A percentile compares a stretch with the other conserved stretches of the same genome.
Evolutionary conservation across 2,329 filamentous ascomycete species (phyloP).

Genomic region (Apiospora saccharicola): DNA sequence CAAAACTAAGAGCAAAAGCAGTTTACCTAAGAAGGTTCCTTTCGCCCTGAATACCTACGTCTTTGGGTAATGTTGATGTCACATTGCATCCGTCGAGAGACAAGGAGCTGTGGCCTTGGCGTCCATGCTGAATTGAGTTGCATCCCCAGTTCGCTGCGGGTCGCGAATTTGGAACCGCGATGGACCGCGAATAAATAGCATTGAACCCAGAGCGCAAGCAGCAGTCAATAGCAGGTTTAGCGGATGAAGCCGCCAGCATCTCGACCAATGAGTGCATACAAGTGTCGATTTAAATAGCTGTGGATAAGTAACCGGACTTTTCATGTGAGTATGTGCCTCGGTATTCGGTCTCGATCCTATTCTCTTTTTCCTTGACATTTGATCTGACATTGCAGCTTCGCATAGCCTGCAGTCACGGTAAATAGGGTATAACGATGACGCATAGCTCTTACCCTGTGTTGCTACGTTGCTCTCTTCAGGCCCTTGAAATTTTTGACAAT

Average conservation of each 20-base stretch:
- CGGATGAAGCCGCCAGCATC: neutral
- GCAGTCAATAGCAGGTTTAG: neutral
- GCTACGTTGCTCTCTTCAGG: neutral
- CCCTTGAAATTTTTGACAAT: neutral
- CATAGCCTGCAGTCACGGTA: too few relatives aligned
- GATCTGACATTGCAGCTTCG: neutral
- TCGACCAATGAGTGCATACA: neutral
- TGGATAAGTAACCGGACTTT: neutral
- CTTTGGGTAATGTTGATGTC: neutral
- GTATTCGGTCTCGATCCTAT: neutral
- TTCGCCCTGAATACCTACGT: neutral
- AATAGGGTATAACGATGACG: neutral
- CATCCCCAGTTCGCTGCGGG: neutral
- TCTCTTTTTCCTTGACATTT: neutral
- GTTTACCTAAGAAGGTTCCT: neutral
- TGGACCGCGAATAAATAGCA: neutral
- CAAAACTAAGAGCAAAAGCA: neutral
- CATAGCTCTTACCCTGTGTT: neutral
- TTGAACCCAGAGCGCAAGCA: neutral
- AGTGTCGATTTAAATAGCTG: neutral
- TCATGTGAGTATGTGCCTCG: slow-evolving; percentile 3
- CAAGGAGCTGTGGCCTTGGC: neutral
- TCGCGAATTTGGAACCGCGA: neutral
- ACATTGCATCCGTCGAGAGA: neutral
- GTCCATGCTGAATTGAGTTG: neutral